These are phyloP conservation scores for Yamadazyma sp. DNA, from an alignment of 1,139 yeast species.

Conservation along the genomic window DNA sequence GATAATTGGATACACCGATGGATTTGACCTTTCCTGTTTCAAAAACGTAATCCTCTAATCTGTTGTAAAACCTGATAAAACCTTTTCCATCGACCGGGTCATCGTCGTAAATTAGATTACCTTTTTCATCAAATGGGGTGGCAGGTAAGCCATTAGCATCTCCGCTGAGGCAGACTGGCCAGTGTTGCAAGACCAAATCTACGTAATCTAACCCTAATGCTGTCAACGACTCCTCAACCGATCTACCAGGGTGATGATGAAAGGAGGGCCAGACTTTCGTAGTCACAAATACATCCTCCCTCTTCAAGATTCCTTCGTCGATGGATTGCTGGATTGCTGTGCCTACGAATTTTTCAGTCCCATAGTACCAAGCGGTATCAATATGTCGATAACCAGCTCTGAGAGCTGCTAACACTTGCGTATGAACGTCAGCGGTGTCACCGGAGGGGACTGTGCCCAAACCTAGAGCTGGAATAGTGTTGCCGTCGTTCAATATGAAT, in stretches of 20 bases:
- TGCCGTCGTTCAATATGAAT: constrained; percentile 31
- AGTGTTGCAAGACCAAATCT: constrained; percentile 59
- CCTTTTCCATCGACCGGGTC: constrained; percentile 39
- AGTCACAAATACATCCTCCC: constrained; percentile 60
- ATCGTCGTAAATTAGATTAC: constrained; percentile 41
- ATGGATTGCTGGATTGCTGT: constrained; percentile 49
- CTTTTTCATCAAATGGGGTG: constrained; percentile 37
- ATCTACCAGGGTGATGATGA: constrained; percentile 37
- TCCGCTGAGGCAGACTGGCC: constrained; percentile 51
- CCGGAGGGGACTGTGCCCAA: constrained; percentile 38
- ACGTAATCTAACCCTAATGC: constrained; percentile 55
- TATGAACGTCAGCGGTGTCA: constrained; percentile 32
- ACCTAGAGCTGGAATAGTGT: constrained; percentile 38
- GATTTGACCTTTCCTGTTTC: constrained; percentile 31
- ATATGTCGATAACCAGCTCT: constrained; percentile 43
- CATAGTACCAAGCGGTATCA: constrained; percentile 50
- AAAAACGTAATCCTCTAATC: constrained; percentile 42
- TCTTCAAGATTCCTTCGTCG: constrained; percentile 44
- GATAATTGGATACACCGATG: constrained; percentile 46
- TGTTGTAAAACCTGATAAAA: constrained; percentile 48
- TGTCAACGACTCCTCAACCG: constrained; percentile 34
- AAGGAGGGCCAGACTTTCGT: constrained; percentile 59
- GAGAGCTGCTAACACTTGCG: constrained; percentile 39
- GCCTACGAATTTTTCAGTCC: constrained; percentile 51
- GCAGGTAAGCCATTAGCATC: constrained; percentile 39